These are phyloP conservation scores for Flaveria brownii DNA, from an alignment of 129 eudicot species.

Conservation along the genomic window DNA sequence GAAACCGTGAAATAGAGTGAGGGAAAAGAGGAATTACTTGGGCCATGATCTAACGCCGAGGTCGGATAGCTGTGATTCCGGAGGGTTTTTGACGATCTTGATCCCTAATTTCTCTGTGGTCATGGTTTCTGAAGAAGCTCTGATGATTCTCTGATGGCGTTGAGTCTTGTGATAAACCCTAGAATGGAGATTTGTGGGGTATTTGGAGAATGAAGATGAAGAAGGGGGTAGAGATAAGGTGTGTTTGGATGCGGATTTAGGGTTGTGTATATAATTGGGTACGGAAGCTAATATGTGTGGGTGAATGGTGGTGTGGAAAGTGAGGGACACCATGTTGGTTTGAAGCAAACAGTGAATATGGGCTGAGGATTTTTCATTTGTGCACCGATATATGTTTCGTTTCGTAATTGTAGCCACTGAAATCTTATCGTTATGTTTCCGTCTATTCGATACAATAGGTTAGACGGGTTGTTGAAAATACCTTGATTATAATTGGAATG, in stretches of 20 bases:
- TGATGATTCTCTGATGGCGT: conserved; percentile 9
- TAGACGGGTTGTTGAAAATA: too few relatives aligned
- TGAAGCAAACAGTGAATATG: too few relatives aligned
- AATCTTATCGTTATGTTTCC: conserved; percentile 22
- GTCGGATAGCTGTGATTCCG: conserved; percentile 68
- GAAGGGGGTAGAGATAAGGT: conserved; percentile 20
- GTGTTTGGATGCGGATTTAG: conserved; percentile 32
- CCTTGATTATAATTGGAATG: too few relatives aligned
- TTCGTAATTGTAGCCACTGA: conserved; percentile 21
- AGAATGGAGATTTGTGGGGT: conserved; percentile 11
- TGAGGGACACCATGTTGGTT: conserved; percentile 16
- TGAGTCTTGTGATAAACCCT: conserved; percentile 19
- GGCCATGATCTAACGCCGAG: conserved; percentile 90
- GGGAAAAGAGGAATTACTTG: conserved; percentile 47
- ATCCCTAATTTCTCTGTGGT: conserved; percentile 64
- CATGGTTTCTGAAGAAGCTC: conserved; percentile 44
- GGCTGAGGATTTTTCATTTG: not conserved
- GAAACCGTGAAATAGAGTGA: not conserved
- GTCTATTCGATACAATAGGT: not conserved
- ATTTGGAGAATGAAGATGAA: not conserved
- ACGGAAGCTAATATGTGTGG: conserved; percentile 12
- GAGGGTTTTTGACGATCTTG: conserved; percentile 71
- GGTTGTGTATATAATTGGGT: conserved; percentile 12
- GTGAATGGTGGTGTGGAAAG: conserved; percentile 6
- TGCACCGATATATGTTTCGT: conserved; percentile 19